Base-by-base conservation (phyloP, 768 basidiomycete species). In the Amanita brunnescens region DNA sequence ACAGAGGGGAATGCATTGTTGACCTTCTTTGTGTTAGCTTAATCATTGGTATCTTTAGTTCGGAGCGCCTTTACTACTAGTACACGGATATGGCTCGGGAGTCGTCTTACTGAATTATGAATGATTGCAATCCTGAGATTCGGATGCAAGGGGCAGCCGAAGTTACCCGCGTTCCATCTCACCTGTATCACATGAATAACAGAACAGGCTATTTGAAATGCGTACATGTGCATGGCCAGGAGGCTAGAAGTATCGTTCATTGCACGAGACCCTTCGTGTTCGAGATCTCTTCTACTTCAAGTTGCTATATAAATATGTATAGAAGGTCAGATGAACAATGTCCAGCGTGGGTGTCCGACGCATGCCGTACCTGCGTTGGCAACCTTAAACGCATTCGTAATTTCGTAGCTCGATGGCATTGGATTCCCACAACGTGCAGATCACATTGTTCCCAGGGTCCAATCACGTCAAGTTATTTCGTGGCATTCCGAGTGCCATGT, bases 371-470 rank as follows among this genome's bases (percentile, higher is more conserved):
- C 65, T 80, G 41, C 66, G 64, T 53, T 63, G 62, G 54, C 66
- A 72, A 46, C 70, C 75, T 59, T 26, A 29, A 44, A 44, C 70
- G 73, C 9, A 53, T 82, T 26, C 66, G 70, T 40, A 65, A 79
- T 48, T 79, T n/a, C n/a, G n/a, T n/a, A n/a, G n/a, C n/a, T n/a
- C n/a, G n/a, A n/a, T n/a, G n/a, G n/a, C n/a, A n/a, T n/a, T 81
- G 72, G 70, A 76, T 50, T 77, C 83, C 33, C 82, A 83, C 63
- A 83, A 83, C 58, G 73, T 83, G 57, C 76, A 76, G 55, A 85
- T 85, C 56, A 77, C 79, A 26, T 85, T 78, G 34, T 86, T 78
- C 35, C 83, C 85, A 65, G 83, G 83, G 47, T 74, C 73, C 23
- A 60, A 78, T 39, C 82, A 83, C 66, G n/a, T 6, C 81, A 82